Percentiles rank a stretch among this genome's conserved stretches.
Conservation (phyloP, 177 flowering plant species). For the Tripterygium wilfordii region DNA sequence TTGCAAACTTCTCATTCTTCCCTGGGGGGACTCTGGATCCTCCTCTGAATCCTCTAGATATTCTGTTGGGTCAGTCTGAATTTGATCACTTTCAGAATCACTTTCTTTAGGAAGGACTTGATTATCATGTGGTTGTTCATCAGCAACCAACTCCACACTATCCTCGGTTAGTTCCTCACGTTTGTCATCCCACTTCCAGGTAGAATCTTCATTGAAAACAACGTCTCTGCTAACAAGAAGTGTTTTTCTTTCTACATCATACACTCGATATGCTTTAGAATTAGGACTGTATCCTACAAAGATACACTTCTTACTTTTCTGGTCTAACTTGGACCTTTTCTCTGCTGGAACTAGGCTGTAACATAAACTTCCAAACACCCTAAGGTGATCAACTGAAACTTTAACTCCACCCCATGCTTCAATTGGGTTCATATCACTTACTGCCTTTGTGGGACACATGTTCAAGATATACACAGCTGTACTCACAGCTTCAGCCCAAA, state of each 20-base stretch:
- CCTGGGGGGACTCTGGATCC: too few relatives aligned
- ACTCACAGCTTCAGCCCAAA: background rate
- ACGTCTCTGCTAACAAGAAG: background rate
- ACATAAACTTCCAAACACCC: background rate
- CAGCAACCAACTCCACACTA: background rate
- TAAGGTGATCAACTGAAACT: background rate
- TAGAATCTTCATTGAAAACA: background rate
- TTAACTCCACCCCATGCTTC: background rate
- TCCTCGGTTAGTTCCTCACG: background rate
- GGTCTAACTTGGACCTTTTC: background rate
- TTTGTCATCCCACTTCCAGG: background rate
- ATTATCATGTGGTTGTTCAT: background rate
- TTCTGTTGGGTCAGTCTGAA: too few relatives aligned
- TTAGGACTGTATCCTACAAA: too few relatives aligned
- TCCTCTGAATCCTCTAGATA: too few relatives aligned
- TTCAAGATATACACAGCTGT: background rate
- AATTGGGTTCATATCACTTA: background rate
- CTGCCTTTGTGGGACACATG: background rate
- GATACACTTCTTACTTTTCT: background rate
- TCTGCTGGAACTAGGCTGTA: background rate
- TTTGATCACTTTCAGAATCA: background rate
- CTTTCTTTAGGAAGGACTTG: background rate
- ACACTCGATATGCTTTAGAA: background rate
- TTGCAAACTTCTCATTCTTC: too few relatives aligned
- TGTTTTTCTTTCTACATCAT: background rate